Base-by-base conservation (phyloP, 1,284 basidiomycete species). In the Pseudozyma pruni region DNA sequence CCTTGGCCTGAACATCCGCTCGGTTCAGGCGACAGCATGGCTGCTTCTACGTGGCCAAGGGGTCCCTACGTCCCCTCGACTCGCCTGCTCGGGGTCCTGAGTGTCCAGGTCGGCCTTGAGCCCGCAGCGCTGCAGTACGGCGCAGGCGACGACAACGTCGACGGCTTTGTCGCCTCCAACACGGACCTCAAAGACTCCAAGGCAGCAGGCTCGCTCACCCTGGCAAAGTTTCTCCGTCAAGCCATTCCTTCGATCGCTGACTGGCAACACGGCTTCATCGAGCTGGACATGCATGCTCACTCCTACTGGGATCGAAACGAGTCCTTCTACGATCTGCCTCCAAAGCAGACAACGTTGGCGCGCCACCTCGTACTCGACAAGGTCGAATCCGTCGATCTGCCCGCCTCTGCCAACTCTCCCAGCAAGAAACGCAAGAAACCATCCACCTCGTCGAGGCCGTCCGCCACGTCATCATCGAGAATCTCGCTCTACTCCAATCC, bases 301-400 rank as follows among this genome's bases (percentile, higher is more conserved):
- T 51, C 53, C 31, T 66, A 47, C n/a, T 71, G 68, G 68, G 62
- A 71, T 25, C 61, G 57, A 34, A 66, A 60, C 43, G 56, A 52
- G 11, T 66, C 68, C 5, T 71, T 53, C 47, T 71, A 71, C 46
- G 33, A 47, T 3, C 47, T 66, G 3, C 68, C 68, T 9, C 58
- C 68, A 0, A 64, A 61, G 47, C 61, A 64, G 29, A 16, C 34
- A 4, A 64, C 61, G 19, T 34, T 71, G n/a, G 47, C 46, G 7
- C 63, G 61, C 29, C 67, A 69, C 29, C 34, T 58, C 16, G 49
- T 62, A 27, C 57, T 69, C 17, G 59, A 58, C 25, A 54, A 58
- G 39, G 38, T 54, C 37, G 55, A 56, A 4, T 33, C 66, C 6
- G 51, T 59, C 19, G 66, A 69, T 23, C 25, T 59, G n/a, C 59